These are phyloP conservation scores for Serendipita sp. DNA, from an alignment of 768 basidiomycete genomes.

Conservation along the genomic window DNA sequence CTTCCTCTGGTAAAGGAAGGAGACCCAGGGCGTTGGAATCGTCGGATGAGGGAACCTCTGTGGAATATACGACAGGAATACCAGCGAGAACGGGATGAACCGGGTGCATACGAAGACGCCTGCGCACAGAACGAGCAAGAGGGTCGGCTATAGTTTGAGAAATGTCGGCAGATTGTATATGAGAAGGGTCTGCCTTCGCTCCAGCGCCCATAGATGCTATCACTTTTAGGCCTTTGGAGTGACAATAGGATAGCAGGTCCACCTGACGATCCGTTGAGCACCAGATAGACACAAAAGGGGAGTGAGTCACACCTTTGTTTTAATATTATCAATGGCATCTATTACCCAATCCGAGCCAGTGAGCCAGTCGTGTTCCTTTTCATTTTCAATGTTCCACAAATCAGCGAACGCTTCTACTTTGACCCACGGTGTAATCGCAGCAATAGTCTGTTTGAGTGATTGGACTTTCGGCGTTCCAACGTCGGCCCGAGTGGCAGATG, in stretches of 20 bases:
- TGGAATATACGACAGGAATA: constrained; percentile 87
- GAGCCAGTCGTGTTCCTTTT: constrained; percentile 53
- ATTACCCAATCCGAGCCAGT: constrained; percentile 90
- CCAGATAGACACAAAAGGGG: neutral
- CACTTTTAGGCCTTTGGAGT: constrained; percentile 64
- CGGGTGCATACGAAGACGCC: constrained; percentile 22
- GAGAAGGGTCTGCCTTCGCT: constrained; percentile 86
- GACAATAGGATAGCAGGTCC: constrained; percentile 80
- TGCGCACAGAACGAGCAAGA: constrained; percentile 77
- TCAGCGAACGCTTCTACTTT: constrained; percentile 72
- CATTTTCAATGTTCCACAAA: constrained; percentile 58
- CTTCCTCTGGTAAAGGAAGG: constrained; percentile 79
- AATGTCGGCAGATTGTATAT: constrained; percentile 85
- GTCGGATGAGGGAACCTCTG: constrained; percentile 68
- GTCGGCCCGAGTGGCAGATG: constrained; percentile 72
- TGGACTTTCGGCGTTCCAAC: constrained; percentile 88
- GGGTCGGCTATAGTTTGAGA: constrained; percentile 87
- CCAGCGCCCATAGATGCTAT: constrained; percentile 97
- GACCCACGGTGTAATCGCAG: constrained; percentile 68
- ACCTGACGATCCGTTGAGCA: constrained; percentile 24
- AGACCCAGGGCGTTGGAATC: constrained; percentile 39
- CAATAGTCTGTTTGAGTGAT: constrained; percentile 51
- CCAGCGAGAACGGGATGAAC: constrained; percentile 46
- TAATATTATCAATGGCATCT: constrained; percentile 95
- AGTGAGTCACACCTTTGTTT: constrained; percentile 43